Percentiles rank a stretch among this genome's conserved stretches.
Conservation (phyloP, 2,329 filamentous ascomycete genomes). For the Trichoderma pleuroti region DNA sequence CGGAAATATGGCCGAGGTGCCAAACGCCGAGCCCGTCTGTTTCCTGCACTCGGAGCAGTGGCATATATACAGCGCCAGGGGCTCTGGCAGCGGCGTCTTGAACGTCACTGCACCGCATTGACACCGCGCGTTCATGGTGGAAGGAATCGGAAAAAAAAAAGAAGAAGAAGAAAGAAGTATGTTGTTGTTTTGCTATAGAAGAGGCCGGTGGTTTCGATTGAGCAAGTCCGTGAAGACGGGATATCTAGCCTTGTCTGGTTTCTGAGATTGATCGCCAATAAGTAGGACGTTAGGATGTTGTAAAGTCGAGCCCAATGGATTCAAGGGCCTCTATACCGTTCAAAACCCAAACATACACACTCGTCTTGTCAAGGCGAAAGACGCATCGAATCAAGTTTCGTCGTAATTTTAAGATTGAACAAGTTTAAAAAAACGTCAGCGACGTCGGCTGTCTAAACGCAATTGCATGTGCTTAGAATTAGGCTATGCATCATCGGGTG, state of each 20-base stretch:
- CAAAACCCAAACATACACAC: neutral
- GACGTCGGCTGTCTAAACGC: neutral
- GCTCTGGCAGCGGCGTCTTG: constrained; percentile 56
- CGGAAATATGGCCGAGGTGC: constrained; percentile 67
- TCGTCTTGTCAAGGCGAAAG: neutral
- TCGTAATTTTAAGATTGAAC: neutral
- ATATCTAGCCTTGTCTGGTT: neutral
- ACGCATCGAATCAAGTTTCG: neutral
- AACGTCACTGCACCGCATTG: constrained; percentile 64
- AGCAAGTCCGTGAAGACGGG: neutral
- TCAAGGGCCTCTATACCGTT: neutral
- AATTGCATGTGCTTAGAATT: neutral
- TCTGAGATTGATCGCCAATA: neutral
- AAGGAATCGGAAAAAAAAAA: neutral
- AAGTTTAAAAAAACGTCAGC: neutral
- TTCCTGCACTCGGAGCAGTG: constrained; percentile 65
- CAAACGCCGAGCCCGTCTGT: constrained; percentile 65
- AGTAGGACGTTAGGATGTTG: neutral
- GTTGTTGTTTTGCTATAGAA: neutral
- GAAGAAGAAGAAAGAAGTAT: neutral
- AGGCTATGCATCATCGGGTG: neutral
- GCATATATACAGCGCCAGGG: constrained; percentile 66
- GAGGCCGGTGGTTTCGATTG: neutral
- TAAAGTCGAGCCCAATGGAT: neutral
- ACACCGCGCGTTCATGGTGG: constrained; percentile 55